Evolutionary conservation across 306 rosid genomes (phyloP).

Genomic region (Rosa lucieae): DNA sequence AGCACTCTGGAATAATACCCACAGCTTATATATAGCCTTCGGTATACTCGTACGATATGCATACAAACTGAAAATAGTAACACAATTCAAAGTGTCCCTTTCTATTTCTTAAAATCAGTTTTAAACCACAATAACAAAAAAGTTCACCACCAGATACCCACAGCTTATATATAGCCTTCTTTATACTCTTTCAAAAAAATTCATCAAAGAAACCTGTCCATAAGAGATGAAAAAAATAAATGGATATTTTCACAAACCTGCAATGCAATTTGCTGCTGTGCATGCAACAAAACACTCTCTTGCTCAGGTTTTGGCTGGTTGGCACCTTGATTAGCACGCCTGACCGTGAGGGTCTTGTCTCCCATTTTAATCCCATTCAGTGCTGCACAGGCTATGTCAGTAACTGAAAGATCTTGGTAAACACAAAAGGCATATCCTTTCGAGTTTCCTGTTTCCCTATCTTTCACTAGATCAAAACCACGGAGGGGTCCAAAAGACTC

Average conservation of each 20-base stretch:
- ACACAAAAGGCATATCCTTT: conserved; percentile 99
- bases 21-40: background rate
- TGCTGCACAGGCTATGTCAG: conserved; percentile 99
- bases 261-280: conserved; percentile 95
- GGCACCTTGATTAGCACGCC: conserved; percentile 98
- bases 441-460: conserved; percentile 96
- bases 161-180: no score
- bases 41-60: background rate
- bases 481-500: conserved; percentile 97
- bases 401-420: conserved; percentile 97
- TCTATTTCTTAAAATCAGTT: no score
- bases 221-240: background rate
- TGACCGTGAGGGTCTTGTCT: conserved; percentile 93
- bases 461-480: conserved; percentile 97
- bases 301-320: conserved; percentile 96
- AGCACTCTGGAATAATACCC: background rate
- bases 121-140: no score
- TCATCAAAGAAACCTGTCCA: background rate
- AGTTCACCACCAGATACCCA: no score
- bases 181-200: no score
- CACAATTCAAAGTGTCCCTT: background rate
- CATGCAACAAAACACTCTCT: conserved; percentile 87
- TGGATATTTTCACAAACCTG: conserved; percentile 54
- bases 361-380: conserved; percentile 99
- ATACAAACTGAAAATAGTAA: background rate